Percentiles rank a stretch among this genome's conserved stretches.
Conservation (phyloP, 1,284 basidiomycete species). For the Ganoderma sp. region DNA sequence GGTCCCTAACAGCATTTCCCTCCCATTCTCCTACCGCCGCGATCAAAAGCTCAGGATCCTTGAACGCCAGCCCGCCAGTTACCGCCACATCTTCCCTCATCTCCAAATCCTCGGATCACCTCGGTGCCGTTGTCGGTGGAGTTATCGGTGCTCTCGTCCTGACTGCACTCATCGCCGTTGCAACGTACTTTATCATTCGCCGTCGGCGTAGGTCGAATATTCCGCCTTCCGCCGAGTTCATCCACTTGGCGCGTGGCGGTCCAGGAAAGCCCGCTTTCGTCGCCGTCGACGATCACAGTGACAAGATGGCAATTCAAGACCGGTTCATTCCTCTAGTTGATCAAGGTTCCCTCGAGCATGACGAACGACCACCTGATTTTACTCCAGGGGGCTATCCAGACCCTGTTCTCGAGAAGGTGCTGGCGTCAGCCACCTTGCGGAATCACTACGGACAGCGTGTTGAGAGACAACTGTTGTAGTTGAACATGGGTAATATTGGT, state of each 20-base stretch:
- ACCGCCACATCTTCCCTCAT: neutral
- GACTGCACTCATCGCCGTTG: conserved; percentile 20
- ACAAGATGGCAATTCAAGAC: neutral
- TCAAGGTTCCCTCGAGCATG: conserved; percentile 30
- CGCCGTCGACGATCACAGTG: neutral
- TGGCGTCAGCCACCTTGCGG: conserved; percentile 30
- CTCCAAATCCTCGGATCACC: neutral
- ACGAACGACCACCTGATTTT: conserved; percentile 37
- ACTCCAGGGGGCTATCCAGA: conserved; percentile 34
- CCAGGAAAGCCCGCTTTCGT: conserved; percentile 1
- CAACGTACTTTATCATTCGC: conserved; percentile 16
- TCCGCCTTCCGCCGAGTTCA: conserved; percentile 37
- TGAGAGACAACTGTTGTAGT: conserved; percentile 8
- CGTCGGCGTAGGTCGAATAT: conserved; percentile 21
- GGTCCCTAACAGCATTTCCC: neutral
- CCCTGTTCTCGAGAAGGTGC: conserved; percentile 39
- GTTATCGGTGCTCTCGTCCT: conserved; percentile 28
- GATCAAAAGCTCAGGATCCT: neutral
- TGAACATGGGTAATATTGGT: neutral
- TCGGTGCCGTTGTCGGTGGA: conserved; percentile 33
- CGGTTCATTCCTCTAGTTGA: conserved; percentile 21
- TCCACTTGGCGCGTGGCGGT: conserved; percentile 23
- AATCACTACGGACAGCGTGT: conserved; percentile 25
- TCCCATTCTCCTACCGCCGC: neutral
- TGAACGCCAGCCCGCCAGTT: neutral